A percentile compares a stretch with the other conserved stretches of the same genome.
These are phyloP conservation scores for Pythium aphanidermatum DNA, from an alignment of 352 stramenopile genomes.

Conservation along the genomic window DNA sequence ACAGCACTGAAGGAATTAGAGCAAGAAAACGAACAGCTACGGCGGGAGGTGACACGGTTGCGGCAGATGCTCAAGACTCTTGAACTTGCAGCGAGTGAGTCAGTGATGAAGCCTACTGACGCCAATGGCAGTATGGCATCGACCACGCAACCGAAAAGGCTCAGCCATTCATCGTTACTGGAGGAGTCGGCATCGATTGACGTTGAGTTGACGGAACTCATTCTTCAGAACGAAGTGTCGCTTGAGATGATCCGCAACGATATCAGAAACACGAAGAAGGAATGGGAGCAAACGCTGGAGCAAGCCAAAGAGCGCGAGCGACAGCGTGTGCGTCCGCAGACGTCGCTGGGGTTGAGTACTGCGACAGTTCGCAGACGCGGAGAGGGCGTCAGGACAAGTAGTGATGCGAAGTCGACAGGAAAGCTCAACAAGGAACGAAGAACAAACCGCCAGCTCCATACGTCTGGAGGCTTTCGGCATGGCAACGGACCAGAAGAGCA, in stretches of 20 bases:
- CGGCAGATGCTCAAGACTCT: slow-evolving; percentile 29
- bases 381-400: background rate
- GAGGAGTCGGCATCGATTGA: slow-evolving; percentile 70
- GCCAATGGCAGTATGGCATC: background rate
- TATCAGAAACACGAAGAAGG: slow-evolving; percentile 77
- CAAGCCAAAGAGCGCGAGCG: slow-evolving; percentile 39
- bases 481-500: slow-evolving; percentile 34
- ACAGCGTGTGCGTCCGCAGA: slow-evolving; percentile 39
- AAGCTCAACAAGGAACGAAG: slow-evolving; percentile 3
- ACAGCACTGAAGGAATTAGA: slow-evolving; percentile 41
- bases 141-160: slow-evolving; percentile 1
- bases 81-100: slow-evolving; percentile 14
- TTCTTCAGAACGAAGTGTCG: slow-evolving; percentile 80
- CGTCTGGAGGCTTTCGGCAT: slow-evolving; percentile 37
- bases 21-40: slow-evolving; percentile 20
- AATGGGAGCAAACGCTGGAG: slow-evolving; percentile 62
- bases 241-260: slow-evolving; percentile 81
- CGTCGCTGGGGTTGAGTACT: slow-evolving; percentile 48
- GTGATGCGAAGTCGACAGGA: slow-evolving; percentile 4
- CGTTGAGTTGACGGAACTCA: slow-evolving; percentile 76
- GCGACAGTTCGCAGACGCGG: no score
- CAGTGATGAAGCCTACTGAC: no score
- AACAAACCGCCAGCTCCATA: slow-evolving; percentile 41
- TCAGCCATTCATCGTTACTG: slow-evolving; percentile 36
- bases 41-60: slow-evolving; percentile 36